A percentile compares a stretch with the other conserved stretches of the same genome.
phyloP scores from a whole-genome alignment of 371 early-diverging fungal genomes.

The Mucor ambiguus region DNA sequence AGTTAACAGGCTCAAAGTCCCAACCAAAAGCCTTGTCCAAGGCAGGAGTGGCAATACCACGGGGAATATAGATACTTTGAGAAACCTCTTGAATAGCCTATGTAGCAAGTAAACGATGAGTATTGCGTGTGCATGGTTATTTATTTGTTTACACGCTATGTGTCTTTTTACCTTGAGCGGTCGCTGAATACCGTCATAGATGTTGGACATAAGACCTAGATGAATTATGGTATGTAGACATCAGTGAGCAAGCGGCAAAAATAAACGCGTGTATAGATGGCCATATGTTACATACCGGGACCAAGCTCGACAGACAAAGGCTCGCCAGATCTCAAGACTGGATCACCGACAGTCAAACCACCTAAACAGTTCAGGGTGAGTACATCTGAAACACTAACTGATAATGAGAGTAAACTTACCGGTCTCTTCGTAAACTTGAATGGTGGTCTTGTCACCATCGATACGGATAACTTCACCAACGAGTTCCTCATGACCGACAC shows the following conservation, averaged over 20 bases:
- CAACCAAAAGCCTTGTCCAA: constrained; percentile 91
- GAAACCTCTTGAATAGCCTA: constrained; percentile 93
- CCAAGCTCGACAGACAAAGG: constrained; percentile 99
- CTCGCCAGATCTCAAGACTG: constrained; percentile 96
- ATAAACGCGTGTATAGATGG: constrained; percentile 7
- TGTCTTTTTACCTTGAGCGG: constrained; percentile 78
- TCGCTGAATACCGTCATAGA: constrained; percentile 99
- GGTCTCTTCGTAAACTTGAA: constrained; percentile 99
- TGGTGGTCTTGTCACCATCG: constrained; percentile 98
- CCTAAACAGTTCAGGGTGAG: constrained; percentile 53
- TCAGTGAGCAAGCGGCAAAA: not conserved
- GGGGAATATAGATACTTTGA: constrained; percentile 98
- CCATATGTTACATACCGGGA: constrained; percentile 74
- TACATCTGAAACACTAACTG: constrained; percentile 15
- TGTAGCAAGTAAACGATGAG: not conserved
- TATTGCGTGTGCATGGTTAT: constrained; percentile 3
- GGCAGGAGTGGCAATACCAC: constrained; percentile 98
- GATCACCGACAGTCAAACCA: constrained; percentile 99
- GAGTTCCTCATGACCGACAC: constrained; percentile 98
- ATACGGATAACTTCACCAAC: constrained; percentile 99
- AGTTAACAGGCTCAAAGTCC: constrained; percentile 95
- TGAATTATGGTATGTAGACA: not conserved
- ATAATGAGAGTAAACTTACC: constrained; percentile 49
- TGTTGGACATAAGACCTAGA: constrained; percentile 94
- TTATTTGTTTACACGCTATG: not conserved